phyloP scores from a whole-genome alignment of 352 stramenopile genomes.

The Phytophthora pluvialis region DNA sequence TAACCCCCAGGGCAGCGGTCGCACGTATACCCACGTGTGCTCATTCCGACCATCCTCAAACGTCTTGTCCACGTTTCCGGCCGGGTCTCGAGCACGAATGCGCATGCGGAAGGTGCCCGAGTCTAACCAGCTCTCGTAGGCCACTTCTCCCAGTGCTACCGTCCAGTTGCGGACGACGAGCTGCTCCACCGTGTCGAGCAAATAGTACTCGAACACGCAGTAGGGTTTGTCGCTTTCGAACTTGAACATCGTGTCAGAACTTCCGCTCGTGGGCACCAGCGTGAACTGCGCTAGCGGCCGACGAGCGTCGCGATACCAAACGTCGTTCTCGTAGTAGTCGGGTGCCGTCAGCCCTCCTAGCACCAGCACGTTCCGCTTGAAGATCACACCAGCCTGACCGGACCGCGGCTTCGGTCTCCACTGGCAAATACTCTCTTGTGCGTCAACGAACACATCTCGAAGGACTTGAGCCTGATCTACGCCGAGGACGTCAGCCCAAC shows the following conservation, averaged over 20 bases:
- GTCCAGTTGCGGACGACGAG: slow-evolving; percentile 88
- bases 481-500: slow-evolving; percentile 67
- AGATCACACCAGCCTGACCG: slow-evolving; percentile 68
- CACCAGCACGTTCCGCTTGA: slow-evolving; percentile 79
- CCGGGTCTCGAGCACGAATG: slow-evolving; percentile 88
- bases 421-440: slow-evolving; percentile 67
- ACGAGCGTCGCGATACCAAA: slow-evolving; percentile 84
- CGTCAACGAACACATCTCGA: slow-evolving; percentile 69
- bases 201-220: slow-evolving; percentile 94
- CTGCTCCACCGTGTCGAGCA: slow-evolving; percentile 86
- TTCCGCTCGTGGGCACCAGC: slow-evolving; percentile 48
- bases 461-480: slow-evolving; percentile 70
- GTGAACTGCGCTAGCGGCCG: slow-evolving; percentile 65
- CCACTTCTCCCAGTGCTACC: slow-evolving; percentile 47
- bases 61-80: slow-evolving; percentile 91
- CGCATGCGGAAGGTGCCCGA: slow-evolving; percentile 93
- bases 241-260: slow-evolving; percentile 81
- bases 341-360: slow-evolving; percentile 72
- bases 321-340: slow-evolving; percentile 81
- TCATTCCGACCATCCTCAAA: slow-evolving; percentile 91
- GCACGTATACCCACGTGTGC: slow-evolving; percentile 93
- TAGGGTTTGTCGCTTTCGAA: slow-evolving; percentile 91
- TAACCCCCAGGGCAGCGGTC: slow-evolving; percentile 88
- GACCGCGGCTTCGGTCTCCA: slow-evolving; percentile 68
- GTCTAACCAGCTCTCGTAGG: slow-evolving; percentile 60